Evolutionary conservation across 192 early-diverging fungal species (phyloP).

Genomic region (Linnemannia zychae): DNA sequence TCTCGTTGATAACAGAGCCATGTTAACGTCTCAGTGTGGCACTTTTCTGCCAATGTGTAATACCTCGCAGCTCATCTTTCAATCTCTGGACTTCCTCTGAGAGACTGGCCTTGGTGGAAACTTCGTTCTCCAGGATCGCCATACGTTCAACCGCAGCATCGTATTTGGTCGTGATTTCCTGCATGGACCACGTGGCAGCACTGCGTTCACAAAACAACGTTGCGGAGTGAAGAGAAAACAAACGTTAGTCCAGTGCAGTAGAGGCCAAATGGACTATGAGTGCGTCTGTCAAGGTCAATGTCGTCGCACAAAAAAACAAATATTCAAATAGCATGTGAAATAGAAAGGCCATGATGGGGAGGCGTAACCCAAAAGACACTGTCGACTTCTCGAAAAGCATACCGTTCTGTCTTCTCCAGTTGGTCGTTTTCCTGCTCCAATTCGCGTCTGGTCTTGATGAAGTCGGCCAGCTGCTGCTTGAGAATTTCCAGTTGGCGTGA

Average conservation of each 20-base stretch:
- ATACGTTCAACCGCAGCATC: conserved; percentile 80
- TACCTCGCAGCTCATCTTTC: conserved; percentile 81
- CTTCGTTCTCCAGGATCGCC: conserved; percentile 75
- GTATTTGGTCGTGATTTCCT: conserved; percentile 78
- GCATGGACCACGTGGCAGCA: conserved; percentile 75
- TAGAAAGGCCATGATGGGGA: neutral
- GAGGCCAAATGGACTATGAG: neutral
- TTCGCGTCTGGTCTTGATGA: conserved; percentile 78
- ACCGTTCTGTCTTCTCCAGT: conserved; percentile 77
- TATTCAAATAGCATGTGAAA: conserved; percentile 1
- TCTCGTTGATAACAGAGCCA: conserved; percentile 1
- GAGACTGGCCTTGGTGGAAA: conserved; percentile 75
- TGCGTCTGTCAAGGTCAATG: neutral
- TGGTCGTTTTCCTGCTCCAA: conserved; percentile 86
- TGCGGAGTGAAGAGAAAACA: conserved; percentile 10
- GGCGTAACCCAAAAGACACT: neutral
- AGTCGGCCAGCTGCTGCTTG: conserved; percentile 76
- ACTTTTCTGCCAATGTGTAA: neutral
- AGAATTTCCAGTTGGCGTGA: conserved; percentile 82
- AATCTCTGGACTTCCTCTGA: conserved; percentile 81
- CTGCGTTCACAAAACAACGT: conserved; percentile 53
- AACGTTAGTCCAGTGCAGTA: neutral
- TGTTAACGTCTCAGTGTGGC: neutral
- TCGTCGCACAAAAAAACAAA: neutral
- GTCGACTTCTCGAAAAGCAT: neutral